Base-by-base conservation (phyloP, 768 basidiomycete genomes). In the Psilocybe cyanescens region DNA sequence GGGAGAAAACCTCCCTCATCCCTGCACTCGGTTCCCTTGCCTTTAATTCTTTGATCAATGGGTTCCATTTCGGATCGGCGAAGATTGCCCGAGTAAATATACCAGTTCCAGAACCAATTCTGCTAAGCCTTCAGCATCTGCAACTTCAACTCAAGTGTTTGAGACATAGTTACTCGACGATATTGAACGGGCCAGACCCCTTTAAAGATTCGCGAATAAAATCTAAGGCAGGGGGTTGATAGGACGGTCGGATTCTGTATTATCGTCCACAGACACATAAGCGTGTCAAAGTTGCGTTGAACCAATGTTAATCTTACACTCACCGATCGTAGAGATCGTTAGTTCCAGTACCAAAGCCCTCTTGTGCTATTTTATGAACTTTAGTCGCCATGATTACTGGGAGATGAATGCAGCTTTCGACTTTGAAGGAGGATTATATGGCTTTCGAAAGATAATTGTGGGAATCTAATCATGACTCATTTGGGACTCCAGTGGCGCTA, bases 1-100 rank as follows among this genome's bases (percentile, higher is more conserved):
- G 78, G 9, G 73, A 68, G 76, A 95, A 97, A 2, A 83, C 78
- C 3, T 81, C 76, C 55, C 95, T 82, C 96, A 97, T 97, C 30
- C 95, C 96, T 48, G 80, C 79, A 65, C 90, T 91, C 14, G 96
- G 96, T 72, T 98, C 96, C 33, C 95, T 69, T 3, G 91, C 92
- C 54, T 80, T 79, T 16, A 96, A 72, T 49, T 80, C 73, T 30
- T 76, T 77, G 51, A 95, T 78, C 59, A 70, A 71, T 46, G 73
- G 69, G 16, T 82, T 67, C 83, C 83, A 88, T 41, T 79, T 81
- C 16, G 80, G 78, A 71, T 92, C 83, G 5, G 84, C 82, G 44
- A 96, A 78, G 24, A 97, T 73, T 3, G 93, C 89, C 8, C 93
- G 86, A 9, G 94, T 93, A 73, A 95, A 97, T 57, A 97, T 87